A percentile compares a stretch with the other conserved stretches of the same genome.
Conservation (phyloP, 1,139 yeast genomes). For the Meyerozyma athensensis region DNA sequence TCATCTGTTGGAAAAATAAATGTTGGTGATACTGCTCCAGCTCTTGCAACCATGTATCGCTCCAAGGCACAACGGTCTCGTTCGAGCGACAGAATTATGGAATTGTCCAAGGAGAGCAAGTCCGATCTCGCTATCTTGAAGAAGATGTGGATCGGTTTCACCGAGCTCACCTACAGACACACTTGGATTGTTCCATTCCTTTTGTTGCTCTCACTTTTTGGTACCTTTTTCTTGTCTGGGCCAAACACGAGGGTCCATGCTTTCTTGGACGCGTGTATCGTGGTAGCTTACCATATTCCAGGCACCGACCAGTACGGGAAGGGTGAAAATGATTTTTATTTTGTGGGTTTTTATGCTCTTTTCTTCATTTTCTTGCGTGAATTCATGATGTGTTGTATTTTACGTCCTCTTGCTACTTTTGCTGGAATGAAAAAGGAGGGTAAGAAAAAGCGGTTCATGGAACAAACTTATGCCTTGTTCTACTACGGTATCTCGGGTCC, state of each 20-base stretch:
- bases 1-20: slow-evolving; percentile 56
- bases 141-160: slow-evolving; percentile 51
- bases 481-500: slow-evolving; percentile 84
- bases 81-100: slow-evolving; percentile 31
- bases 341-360: slow-evolving; percentile 75
- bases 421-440: slow-evolving; percentile 53
- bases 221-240: slow-evolving; percentile 41
- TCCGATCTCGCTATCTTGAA: slow-evolving; percentile 40
- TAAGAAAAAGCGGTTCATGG: slow-evolving; percentile 80
- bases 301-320: slow-evolving; percentile 70
- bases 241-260: slow-evolving; percentile 57
- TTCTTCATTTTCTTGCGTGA: slow-evolving; percentile 90
- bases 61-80: slow-evolving; percentile 29
- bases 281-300: slow-evolving; percentile 62
- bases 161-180: slow-evolving; percentile 63
- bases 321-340: slow-evolving; percentile 77
- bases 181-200: slow-evolving; percentile 76
- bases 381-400: slow-evolving; percentile 77
- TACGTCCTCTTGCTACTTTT: slow-evolving; percentile 62
- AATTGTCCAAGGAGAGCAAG: slow-evolving; percentile 21
- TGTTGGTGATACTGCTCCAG: slow-evolving; percentile 55
- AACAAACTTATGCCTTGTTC: slow-evolving; percentile 80
- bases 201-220: slow-evolving; percentile 32
- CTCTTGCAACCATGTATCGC: slow-evolving; percentile 44
- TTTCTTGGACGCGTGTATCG: slow-evolving; percentile 55